These are phyloP conservation scores for Thecaphora thlaspeos DNA, from an alignment of 1,284 basidiomycete species.

Conservation along the genomic window DNA sequence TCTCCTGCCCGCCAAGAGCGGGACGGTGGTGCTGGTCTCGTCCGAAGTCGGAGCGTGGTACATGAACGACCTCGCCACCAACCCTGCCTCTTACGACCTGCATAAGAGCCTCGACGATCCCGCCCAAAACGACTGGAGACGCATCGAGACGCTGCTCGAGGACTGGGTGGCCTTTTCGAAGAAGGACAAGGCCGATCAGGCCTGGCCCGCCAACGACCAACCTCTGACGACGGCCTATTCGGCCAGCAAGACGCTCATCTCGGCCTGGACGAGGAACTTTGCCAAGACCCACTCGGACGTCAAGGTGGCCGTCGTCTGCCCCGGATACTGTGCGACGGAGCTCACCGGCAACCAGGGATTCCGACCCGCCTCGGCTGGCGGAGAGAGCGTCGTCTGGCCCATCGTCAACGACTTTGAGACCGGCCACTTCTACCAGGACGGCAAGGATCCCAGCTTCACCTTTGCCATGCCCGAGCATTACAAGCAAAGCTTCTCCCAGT, in stretches of 20 bases:
- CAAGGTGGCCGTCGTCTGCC: slow-evolving; percentile 8
- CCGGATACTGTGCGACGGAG: slow-evolving; percentile 13
- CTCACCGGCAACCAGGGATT: slow-evolving; percentile 4
- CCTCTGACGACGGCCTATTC: slow-evolving; percentile 3
- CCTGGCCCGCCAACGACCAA: slow-evolving; percentile 1
- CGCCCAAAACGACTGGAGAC: background rate
- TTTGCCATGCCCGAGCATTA: background rate
- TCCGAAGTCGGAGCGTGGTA: slow-evolving; percentile 11
- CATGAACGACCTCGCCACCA: background rate
- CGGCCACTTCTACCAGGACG: slow-evolving; percentile 12
- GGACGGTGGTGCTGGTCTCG: slow-evolving; percentile 7
- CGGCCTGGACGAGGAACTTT: slow-evolving; percentile 7
- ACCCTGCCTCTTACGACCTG: background rate
- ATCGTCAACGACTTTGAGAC: slow-evolving; percentile 9
- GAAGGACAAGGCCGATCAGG: background rate
- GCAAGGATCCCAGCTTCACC: slow-evolving; percentile 1
- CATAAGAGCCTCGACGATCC: slow-evolving; percentile 3
- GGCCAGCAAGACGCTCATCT: slow-evolving; percentile 9
- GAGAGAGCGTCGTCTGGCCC: slow-evolving; percentile 14
- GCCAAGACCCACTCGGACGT: background rate
- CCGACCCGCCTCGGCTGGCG: slow-evolving; percentile 5
- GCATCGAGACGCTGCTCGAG: slow-evolving; percentile 4
- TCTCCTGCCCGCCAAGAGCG: slow-evolving; percentile 1
- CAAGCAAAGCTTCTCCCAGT: no score
- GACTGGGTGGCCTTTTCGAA: slow-evolving; percentile 3